Evolutionary conservation across 257 asterid species (phyloP).

Genomic region (Eucommia ulmoides): DNA sequence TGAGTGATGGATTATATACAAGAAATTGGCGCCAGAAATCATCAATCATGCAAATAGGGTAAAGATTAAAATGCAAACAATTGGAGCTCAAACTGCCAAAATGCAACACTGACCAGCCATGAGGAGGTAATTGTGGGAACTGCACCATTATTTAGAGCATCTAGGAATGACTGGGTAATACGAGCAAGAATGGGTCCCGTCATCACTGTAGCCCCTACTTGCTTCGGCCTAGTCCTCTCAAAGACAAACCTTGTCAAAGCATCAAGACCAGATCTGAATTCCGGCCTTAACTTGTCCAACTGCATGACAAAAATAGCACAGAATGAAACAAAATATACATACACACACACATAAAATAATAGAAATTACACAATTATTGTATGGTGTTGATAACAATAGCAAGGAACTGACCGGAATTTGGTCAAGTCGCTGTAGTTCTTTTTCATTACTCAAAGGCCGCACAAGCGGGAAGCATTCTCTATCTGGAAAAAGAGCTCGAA

Average conservation of each 20-base stretch:
- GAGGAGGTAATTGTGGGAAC: slow-evolving; percentile 97
- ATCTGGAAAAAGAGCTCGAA: slow-evolving; percentile 97
- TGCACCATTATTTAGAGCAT: slow-evolving; percentile 95
- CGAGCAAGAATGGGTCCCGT: slow-evolving; percentile 93
- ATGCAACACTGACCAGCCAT: slow-evolving; percentile 69
- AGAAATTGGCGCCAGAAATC: too few species aligned
- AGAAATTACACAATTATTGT: slow-evolving; percentile 1
- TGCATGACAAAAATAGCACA: slow-evolving; percentile 14
- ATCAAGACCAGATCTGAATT: slow-evolving; percentile 82
- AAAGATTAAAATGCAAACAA: not conserved
- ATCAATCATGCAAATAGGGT: not conserved
- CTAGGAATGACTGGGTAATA: slow-evolving; percentile 81
- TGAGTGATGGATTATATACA: too few species aligned
- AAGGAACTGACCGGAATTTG: slow-evolving; percentile 57
- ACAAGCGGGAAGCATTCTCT: slow-evolving; percentile 97
- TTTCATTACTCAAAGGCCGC: slow-evolving; percentile 76
- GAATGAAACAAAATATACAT: not conserved
- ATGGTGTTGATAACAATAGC: not conserved
- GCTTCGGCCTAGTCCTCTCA: slow-evolving; percentile 95
- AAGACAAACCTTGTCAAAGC: slow-evolving; percentile 78
- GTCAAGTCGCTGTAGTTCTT: slow-evolving; percentile 82
- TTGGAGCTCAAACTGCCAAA: slow-evolving; percentile 4
- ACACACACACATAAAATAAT: not conserved
- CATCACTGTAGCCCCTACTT: slow-evolving; percentile 86
- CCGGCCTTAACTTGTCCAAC: slow-evolving; percentile 80